phyloP scores from a whole-genome alignment of 2,329 filamentous ascomycete species.

The Rutstroemia sp. region DNA sequence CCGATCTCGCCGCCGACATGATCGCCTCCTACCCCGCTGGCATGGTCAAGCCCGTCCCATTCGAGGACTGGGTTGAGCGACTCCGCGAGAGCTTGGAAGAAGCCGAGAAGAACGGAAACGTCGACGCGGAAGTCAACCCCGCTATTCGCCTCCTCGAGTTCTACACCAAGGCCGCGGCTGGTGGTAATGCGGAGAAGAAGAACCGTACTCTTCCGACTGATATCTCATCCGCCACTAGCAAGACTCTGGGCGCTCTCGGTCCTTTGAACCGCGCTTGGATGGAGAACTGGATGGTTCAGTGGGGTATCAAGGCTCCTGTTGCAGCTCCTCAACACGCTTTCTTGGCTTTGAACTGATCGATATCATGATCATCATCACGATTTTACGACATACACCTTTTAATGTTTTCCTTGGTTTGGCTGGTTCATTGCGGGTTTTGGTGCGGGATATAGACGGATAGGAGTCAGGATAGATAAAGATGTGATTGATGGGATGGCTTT shows the following conservation, averaged over 20 bases:
- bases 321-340: neutral
- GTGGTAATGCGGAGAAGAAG: conserved; percentile 25
- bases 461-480: conserved; percentile 1
- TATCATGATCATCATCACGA: neutral
- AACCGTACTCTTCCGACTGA: conserved; percentile 1
- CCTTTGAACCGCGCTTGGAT: conserved; percentile 39
- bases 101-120: conserved; percentile 25
- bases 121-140: conserved; percentile 40
- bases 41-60: conserved; percentile 34
- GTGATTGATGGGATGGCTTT: neutral
- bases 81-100: conserved; percentile 35
- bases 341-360: conserved; percentile 1
- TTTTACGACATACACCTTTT: neutral
- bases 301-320: conserved; percentile 28
- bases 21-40: conserved; percentile 34
- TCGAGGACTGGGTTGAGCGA: conserved; percentile 38
- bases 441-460: neutral
- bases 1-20: conserved; percentile 34
- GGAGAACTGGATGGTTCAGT: conserved; percentile 42
- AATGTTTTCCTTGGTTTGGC: neutral
- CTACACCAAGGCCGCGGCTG: conserved; percentile 36
- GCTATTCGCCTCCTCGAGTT: conserved; percentile 45
- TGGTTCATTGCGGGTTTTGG: neutral
- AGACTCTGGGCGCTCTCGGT: conserved; percentile 35
- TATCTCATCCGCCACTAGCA: conserved; percentile 29